These are phyloP conservation scores for Coemansia reversa DNA, from an alignment of 192 early-diverging fungal species.

Conservation along the genomic window DNA sequence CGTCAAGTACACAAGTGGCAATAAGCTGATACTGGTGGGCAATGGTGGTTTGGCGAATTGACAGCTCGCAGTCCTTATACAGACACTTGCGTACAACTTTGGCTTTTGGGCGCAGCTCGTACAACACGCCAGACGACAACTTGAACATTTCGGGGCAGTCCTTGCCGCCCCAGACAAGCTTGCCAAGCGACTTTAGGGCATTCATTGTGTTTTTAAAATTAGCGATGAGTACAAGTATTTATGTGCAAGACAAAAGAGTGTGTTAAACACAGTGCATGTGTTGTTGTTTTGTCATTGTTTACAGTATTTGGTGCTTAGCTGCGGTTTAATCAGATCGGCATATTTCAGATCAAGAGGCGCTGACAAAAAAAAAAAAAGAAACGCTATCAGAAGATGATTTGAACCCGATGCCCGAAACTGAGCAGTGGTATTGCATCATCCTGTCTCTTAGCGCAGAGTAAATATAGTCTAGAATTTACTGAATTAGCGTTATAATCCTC, in stretches of 20 bases:
- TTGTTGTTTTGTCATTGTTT: not conserved
- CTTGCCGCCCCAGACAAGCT: slow-evolving; percentile 64
- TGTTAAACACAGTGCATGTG: no score
- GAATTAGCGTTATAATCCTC: not conserved
- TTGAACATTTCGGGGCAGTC: slow-evolving; percentile 59
- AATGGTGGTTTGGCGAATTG: slow-evolving; percentile 65
- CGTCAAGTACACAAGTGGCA: slow-evolving; percentile 70
- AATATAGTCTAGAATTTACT: not conserved
- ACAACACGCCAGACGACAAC: slow-evolving; percentile 64
- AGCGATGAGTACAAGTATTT: not conserved
- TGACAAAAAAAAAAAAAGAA: not conserved
- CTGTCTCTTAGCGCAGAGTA: not conserved
- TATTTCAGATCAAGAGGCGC: not conserved
- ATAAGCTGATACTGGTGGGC: slow-evolving; percentile 75
- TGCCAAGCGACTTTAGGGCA: slow-evolving; percentile 64
- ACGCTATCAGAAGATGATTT: not conserved
- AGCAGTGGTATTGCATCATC: no score
- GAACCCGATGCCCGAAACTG: no score
- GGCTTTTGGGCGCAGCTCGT: slow-evolving; percentile 55
- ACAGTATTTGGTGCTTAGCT: not conserved
- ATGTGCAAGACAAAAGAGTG: no score
- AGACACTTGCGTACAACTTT: slow-evolving; percentile 56
- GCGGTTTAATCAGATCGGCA: not conserved
- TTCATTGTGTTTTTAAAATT: slow-evolving; percentile 53
- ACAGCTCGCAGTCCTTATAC: slow-evolving; percentile 66